Evolutionary conservation across 768 basidiomycete species (phyloP), one percentile per base, ranked within the genome.

Genomic region (Porpolomopsis calyptriformis): DNA sequence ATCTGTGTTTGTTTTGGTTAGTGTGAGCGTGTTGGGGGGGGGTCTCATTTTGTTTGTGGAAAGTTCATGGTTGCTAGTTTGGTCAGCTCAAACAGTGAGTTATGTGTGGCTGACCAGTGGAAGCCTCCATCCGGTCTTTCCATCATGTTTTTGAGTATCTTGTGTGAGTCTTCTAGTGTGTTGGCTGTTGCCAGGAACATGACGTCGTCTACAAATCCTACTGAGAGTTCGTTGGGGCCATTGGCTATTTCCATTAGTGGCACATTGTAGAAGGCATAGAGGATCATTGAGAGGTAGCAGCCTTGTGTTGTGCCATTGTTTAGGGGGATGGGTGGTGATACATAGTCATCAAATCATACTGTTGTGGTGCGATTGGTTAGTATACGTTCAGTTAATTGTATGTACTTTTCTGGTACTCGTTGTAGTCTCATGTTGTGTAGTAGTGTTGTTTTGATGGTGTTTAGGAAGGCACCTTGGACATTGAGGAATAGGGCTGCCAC

Each of bases 381-480:
- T 0, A 35, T 20, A 2, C 49, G 43, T 11, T 24, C 19, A 0
- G 57, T 37, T n/a, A 57, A 57, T 0, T 50, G 27, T 0, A 62
- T 48, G 27, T 59, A 60, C n/a, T 38, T 38, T 2, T 41, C 23
- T 2, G 69, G 62, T 0, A 68, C 55, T 0, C 62, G 20, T 0
- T 51, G 19, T 43, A 53, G 55, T 7, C 50, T 40, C 47, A 71
- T 51, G 43, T 66, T 62, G 45, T 65, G 61, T 1, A 64, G 33
- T 0, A 72, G 59, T 0, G 48, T 22, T 1, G 62, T 57, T 0
- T 51, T 59, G 11, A 62, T 62, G 0, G 61, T 60, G 46, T 64
- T 72, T 0, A 66, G 71, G 48, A 70, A 73, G 1, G 70, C 67
- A 0, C 63, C 70, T 52, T 70, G 55, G 0, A 73, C 60, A 47